These are phyloP conservation scores for Testicularia cyperi DNA, from an alignment of 1,284 basidiomycete genomes.

Conservation along the genomic window DNA sequence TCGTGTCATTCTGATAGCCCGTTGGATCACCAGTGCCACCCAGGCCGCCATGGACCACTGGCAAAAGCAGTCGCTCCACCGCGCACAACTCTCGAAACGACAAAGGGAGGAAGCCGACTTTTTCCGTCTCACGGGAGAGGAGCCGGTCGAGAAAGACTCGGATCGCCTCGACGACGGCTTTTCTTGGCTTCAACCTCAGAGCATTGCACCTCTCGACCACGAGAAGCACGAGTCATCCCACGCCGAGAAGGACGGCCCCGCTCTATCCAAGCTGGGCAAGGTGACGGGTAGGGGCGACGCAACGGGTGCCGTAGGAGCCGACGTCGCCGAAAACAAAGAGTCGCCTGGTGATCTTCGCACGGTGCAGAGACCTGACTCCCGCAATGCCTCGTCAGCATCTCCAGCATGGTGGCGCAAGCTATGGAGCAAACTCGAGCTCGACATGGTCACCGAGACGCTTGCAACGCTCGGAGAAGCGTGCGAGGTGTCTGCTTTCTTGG, in stretches of 20 bases:
- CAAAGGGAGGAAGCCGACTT: slow-evolving; percentile 1
- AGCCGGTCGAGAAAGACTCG: slow-evolving; percentile 6
- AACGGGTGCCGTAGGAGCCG: slow-evolving; percentile 13
- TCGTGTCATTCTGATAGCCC: slow-evolving; percentile 23
- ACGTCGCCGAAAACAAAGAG: slow-evolving; percentile 12
- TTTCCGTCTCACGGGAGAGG: slow-evolving; percentile 17
- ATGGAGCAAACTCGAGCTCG: slow-evolving; percentile 3
- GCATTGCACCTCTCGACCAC: slow-evolving; percentile 10
- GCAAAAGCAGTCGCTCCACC: slow-evolving; percentile 5
- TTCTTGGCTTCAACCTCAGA: slow-evolving; percentile 17
- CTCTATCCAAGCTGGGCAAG: slow-evolving; percentile 14
- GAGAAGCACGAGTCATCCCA: slow-evolving; percentile 1
- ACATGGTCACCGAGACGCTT: slow-evolving; percentile 7
- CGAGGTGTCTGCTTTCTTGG: slow-evolving; percentile 40
- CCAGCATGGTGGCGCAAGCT: slow-evolving; percentile 5
- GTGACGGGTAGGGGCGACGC: slow-evolving; percentile 22
- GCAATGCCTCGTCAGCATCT: not conserved
- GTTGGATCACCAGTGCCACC: slow-evolving; percentile 23
- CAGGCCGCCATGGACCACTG: slow-evolving; percentile 29
- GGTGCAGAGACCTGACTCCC: not conserved
- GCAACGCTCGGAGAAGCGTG: slow-evolving; percentile 36
- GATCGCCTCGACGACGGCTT: slow-evolving; percentile 7
- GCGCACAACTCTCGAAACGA: not conserved
- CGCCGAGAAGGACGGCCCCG: too few relatives aligned
- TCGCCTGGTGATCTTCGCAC: not conserved